Evolutionary conservation across 306 rosid species (phyloP), one percentile per base, ranked within the genome.

Genomic region (Cicer arietinum): DNA sequence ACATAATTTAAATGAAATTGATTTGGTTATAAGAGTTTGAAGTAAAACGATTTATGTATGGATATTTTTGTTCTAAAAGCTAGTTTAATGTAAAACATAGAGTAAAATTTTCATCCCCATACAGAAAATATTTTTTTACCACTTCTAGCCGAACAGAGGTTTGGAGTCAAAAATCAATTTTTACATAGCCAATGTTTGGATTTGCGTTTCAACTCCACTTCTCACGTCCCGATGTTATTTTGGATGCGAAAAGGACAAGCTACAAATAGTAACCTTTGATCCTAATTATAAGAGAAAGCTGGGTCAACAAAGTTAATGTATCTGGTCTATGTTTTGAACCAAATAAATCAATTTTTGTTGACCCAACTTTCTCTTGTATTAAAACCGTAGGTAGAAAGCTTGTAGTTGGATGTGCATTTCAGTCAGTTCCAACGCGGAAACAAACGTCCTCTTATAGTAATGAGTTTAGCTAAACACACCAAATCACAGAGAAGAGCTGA

Each of bases 401-500:
- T 30, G 37, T 30, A 30, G 37, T 30, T 30, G 37, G 37, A 30
- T 3, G 37, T 30, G 37, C 37, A 30, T 30, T 30, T 30, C 37
- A 30, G 37, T 4, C 37, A 30, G 37, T 30, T 30, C 37, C 37
- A 30, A 30, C 1, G 37, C 1, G 37, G 37, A 30, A 30, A 30
- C 37, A 30, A 30, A 30, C 6, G 1, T 6, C 37, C 37, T 9
- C 62, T 5, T 8, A 53, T 9, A 9, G 62, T 20, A 56, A 20
- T 13, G 20, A 18, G 20, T 56, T 20, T 56, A 56, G 4, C 67
- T 37, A 3, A 61, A 37, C 17, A 37, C 18, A 37, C 67, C 14
- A 37, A 39, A 64, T 22, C 44, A 62, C 53, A 62, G 8, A 14
- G 58, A 48, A 56, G 35, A 56, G 59, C 59, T 12, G 56, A 47